Base-by-base conservation (phyloP, 306 rosid species). In the Spatholobus suberectus region DNA sequence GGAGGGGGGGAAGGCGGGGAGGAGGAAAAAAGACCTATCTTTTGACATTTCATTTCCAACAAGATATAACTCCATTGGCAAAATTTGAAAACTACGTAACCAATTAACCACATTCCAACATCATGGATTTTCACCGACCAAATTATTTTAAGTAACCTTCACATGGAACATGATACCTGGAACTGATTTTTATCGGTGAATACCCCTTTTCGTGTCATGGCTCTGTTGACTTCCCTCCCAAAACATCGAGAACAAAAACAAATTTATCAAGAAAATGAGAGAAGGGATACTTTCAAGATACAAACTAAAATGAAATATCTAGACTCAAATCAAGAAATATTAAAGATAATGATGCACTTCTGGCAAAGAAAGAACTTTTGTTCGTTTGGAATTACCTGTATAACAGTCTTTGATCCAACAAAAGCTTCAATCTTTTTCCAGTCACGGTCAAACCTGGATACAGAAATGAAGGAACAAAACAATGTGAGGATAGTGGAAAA, bases 401-500 rank as follows among this genome's bases (percentile, higher is more conserved):
- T 93, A 55, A 89, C 98, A 37, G 94, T 89, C 87, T 93, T 93
- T 6, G 98, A 91, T 37, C 97, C 94, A 61, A 93, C 55, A 86
- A 91, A 93, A 11, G 98, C 98, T 84, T 90, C 98, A 79, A 93
- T 93, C 84, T 93, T 93, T 81, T 93, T 93, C 98, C 98, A 93
- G 82, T 93, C 96, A 32, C 96, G 98, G 40, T 93, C 98, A 88
- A 93, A 93, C 32, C 96, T 93, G 89, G 34, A 79, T 38, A 55
- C 24, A 76, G 15, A 34, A 46, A 47, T 12, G 34, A 85, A 43
- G 23, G 17, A 71, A 32, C 27, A 20, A 24, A 54, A 38, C 74
- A 69, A 57, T 11, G 27, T 24, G 17, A 77, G 58, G 61, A 38
- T 20, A 8, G 21, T 12, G 68, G 29, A 27, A 18, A 13, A 11